phyloP scores from a whole-genome alignment of 441 rosid species.

The Daphne laureola region DNA sequence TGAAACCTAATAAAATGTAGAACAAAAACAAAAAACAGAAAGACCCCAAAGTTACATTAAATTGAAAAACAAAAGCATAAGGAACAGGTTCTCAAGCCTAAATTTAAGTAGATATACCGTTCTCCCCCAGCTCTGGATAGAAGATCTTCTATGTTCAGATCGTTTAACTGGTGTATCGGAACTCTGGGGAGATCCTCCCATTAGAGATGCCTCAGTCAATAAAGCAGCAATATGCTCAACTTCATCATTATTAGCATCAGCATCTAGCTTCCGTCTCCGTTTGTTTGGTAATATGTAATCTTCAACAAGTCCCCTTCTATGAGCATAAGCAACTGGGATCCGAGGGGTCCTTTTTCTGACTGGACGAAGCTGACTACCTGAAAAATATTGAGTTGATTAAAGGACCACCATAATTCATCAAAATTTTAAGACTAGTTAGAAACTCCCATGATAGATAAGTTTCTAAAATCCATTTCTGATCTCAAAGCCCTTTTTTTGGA shows the following conservation, averaged over 20 bases:
- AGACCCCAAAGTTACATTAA: background rate
- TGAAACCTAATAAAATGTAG: constrained; percentile 24
- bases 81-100: constrained; percentile 2
- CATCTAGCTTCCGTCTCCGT: constrained; percentile 42
- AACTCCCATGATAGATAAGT: too few species aligned
- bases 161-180: constrained; percentile 31
- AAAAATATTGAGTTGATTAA: background rate
- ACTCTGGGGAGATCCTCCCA: constrained; percentile 54
- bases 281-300: constrained; percentile 32
- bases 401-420: too few species aligned
- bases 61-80: constrained; percentile 7
- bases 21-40: constrained; percentile 14
- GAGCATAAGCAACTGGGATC: constrained; percentile 44
- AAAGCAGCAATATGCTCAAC: constrained; percentile 59
- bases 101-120: constrained; percentile 36
- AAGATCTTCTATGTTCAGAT: constrained; percentile 31
- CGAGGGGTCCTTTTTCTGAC: constrained; percentile 95
- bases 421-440: too few species aligned
- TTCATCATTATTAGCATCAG: constrained; percentile 44
- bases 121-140: constrained; percentile 44
- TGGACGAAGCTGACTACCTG: constrained; percentile 65
- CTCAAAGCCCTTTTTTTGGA: too few species aligned
- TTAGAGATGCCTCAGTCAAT: constrained; percentile 52
- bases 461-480: too few species aligned
- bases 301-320: constrained; percentile 39